Conservation (phyloP, 2,329 filamentous ascomycete species). For the Colletotrichum trifolii region DNA sequence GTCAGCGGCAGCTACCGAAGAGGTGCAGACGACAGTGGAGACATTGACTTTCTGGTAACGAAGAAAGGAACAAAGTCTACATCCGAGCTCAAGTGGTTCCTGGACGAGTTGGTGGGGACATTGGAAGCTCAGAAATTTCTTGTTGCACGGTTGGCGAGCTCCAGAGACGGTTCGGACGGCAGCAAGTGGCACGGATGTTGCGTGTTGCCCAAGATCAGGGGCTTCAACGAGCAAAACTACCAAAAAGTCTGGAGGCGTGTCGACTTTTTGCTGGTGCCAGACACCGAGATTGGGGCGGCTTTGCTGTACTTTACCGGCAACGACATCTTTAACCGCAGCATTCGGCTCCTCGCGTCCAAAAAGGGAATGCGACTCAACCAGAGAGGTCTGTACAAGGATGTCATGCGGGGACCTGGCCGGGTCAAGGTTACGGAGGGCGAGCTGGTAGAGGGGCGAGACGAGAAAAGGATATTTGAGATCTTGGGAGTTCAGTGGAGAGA, state of each 20-base stretch:
- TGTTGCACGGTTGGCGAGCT: constrained; percentile 73
- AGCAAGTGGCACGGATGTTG: constrained; percentile 93
- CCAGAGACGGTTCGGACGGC: constrained; percentile 59
- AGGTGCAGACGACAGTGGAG: constrained; percentile 78
- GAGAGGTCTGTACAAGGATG: constrained; percentile 78
- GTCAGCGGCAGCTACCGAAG: constrained; percentile 88
- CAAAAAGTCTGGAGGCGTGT: constrained; percentile 78
- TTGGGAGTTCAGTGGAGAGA: constrained; percentile 87
- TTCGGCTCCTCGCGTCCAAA: constrained; percentile 81
- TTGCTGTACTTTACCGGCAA: constrained; percentile 97
- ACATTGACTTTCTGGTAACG: constrained; percentile 88
- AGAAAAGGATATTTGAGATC: constrained; percentile 83
- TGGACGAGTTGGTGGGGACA: constrained; percentile 70
- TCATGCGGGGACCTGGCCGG: constrained; percentile 68
- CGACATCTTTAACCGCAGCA: constrained; percentile 91
- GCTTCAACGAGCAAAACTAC: constrained; percentile 47
- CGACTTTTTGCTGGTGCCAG: constrained; percentile 86
- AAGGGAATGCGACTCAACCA: constrained; percentile 90
- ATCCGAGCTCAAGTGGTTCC: constrained; percentile 68
- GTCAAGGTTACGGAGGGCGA: constrained; percentile 74
- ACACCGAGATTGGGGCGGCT: constrained; percentile 82
- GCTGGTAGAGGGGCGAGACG: constrained; percentile 78
- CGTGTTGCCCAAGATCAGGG: constrained; percentile 65
- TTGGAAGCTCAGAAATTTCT: constrained; percentile 75
- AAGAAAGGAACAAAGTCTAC: constrained; percentile 66